These are phyloP conservation scores for Kwoniella mangroviensis DNA, from an alignment of 768 basidiomycete genomes.

Conservation along the genomic window DNA sequence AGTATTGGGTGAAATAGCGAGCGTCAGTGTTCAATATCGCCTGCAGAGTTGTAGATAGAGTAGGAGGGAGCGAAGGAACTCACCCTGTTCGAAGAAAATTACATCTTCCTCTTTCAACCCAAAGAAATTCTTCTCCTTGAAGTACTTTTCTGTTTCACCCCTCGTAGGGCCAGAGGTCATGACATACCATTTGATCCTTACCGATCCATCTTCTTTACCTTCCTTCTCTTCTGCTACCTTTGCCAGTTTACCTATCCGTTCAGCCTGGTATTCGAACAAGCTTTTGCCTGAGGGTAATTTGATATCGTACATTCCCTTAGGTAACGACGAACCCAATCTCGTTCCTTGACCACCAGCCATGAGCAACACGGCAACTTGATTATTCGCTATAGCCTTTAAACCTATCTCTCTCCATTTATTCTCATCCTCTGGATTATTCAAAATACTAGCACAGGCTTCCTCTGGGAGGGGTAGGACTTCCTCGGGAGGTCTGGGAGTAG, in stretches of 20 bases:
- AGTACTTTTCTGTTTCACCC: constrained; percentile 81
- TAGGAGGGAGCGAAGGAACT: constrained; percentile 24
- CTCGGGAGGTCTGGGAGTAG: constrained; percentile 56
- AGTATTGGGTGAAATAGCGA: neutral
- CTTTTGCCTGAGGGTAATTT: constrained; percentile 89
- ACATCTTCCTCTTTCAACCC: constrained; percentile 80
- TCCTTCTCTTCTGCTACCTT: constrained; percentile 66
- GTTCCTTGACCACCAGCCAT: constrained; percentile 99
- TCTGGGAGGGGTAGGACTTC: constrained; percentile 81
- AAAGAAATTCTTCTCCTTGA: constrained; percentile 75
- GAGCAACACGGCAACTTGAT: constrained; percentile 90
- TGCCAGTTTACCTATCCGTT: constrained; percentile 85
- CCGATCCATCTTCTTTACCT: constrained; percentile 62
- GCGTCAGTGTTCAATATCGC: too few relatives aligned
- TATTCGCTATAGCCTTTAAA: constrained; percentile 75
- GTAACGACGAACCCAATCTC: constrained; percentile 83
- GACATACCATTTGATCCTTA: constrained; percentile 92
- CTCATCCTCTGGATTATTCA: constrained; percentile 62
- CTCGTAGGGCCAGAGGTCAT: constrained; percentile 99
- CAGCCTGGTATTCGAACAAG: constrained; percentile 97
- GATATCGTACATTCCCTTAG: constrained; percentile 98
- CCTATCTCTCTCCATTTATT: constrained; percentile 78
- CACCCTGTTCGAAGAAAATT: constrained; percentile 96
- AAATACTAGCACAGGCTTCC: constrained; percentile 67
- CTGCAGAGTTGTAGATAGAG: neutral